A percentile compares a stretch with the other conserved stretches of the same genome.
These are phyloP conservation scores for Phytopythium ostracodes DNA, from an alignment of 352 stramenopile species.

Conservation along the genomic window DNA sequence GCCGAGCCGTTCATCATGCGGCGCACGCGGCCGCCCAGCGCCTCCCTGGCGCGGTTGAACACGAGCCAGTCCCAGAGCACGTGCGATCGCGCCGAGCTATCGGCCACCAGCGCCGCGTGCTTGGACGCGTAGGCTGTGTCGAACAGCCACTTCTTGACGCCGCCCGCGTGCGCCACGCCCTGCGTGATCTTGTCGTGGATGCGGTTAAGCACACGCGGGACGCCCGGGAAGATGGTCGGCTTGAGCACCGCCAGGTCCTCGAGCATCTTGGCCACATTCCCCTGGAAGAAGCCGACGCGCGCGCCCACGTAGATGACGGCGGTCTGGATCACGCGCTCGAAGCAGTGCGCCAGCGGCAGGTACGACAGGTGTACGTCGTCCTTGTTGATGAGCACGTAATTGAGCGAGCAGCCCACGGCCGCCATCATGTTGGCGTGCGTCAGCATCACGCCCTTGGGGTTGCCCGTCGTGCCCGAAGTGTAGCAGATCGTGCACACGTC, in stretches of 20 bases:
- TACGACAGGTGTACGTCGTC: constrained; percentile 81
- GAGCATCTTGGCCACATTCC: constrained; percentile 79
- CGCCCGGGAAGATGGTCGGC: constrained; percentile 84
- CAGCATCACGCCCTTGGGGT: constrained; percentile 48
- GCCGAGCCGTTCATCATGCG: constrained; percentile 92
- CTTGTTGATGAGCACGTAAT: constrained; percentile 77
- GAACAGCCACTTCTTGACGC: constrained; percentile 86
- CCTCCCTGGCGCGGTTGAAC: constrained; percentile 92
- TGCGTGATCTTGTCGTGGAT: constrained; percentile 90
- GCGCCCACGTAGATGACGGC: constrained; percentile 47
- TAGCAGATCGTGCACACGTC: constrained; percentile 59
- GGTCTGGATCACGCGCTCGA: constrained; percentile 60
- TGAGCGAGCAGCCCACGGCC: constrained; percentile 23
- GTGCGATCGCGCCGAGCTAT: constrained; percentile 29
- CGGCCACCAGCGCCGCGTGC: constrained; percentile 35
- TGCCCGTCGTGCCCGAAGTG: constrained; percentile 43
- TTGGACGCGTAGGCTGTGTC: constrained; percentile 59
- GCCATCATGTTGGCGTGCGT: constrained; percentile 42
- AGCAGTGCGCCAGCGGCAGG: constrained; percentile 91
- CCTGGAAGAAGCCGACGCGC: constrained; percentile 87
- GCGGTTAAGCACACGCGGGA: constrained; percentile 91
- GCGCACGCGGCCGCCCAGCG: constrained; percentile 83
- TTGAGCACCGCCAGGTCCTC: constrained; percentile 85
- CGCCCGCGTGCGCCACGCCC: constrained; percentile 46
- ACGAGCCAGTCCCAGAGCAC: constrained; percentile 91